Percentiles rank a stretch among this genome's conserved stretches.
These are phyloP conservation scores for Crithidia sp. DNA, from an alignment of 208 protist species.

Conservation along the genomic window DNA sequence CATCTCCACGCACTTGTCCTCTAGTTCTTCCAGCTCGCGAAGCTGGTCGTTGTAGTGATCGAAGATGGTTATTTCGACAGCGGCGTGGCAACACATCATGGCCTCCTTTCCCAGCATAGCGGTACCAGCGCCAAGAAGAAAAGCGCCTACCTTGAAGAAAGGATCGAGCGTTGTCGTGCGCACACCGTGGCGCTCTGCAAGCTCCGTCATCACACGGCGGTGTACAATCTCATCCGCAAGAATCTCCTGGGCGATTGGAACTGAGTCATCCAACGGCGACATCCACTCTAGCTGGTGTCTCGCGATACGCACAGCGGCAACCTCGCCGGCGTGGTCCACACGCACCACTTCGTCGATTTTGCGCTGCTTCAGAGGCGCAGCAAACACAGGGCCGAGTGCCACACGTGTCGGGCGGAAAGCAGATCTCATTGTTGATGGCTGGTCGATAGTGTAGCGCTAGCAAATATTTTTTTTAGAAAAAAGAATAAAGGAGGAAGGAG, in stretches of 20 bases:
- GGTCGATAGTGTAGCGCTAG: background rate
- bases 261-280: constrained; percentile 69
- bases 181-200: constrained; percentile 70
- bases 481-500: background rate
- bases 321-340: constrained; percentile 86
- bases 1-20: constrained; percentile 21
- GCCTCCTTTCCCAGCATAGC: constrained; percentile 80
- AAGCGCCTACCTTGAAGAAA: constrained; percentile 72
- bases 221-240: constrained; percentile 82
- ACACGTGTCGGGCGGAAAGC: constrained; percentile 18
- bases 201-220: constrained; percentile 72
- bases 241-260: constrained; percentile 80
- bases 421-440: constrained; percentile 28
- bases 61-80: constrained; percentile 85
- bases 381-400: constrained; percentile 44
- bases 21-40: constrained; percentile 71
- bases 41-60: constrained; percentile 92
- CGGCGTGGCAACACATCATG: constrained; percentile 91
- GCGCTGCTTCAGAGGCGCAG: constrained; percentile 47
- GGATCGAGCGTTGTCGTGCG: constrained; percentile 69
- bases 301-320: constrained; percentile 81
- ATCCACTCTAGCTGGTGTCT: constrained; percentile 79
- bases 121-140: constrained; percentile 76
- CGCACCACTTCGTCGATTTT: constrained; percentile 86
- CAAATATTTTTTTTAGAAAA: background rate